Conservation (phyloP, 306 rosid genomes). For the Cucurbita maxima region DNA sequence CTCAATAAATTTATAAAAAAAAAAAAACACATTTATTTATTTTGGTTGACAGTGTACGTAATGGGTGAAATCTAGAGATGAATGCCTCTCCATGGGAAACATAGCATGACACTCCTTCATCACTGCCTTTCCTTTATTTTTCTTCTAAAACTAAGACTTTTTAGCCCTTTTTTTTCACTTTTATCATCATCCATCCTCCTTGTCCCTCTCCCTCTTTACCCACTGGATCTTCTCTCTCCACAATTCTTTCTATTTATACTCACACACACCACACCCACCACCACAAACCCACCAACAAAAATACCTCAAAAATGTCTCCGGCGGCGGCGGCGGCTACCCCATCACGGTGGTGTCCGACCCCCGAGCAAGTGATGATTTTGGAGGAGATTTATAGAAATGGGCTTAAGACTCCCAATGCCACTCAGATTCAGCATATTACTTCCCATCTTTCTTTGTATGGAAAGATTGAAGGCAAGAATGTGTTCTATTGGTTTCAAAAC, state of each 20-base stretch:
- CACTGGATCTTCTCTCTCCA: neutral
- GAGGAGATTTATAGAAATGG: constrained; percentile 79
- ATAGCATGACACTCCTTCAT: constrained; percentile 1
- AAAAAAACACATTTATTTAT: too few relatives aligned
- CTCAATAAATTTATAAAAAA: too few relatives aligned
- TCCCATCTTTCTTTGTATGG: constrained; percentile 80
- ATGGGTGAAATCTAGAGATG: constrained; percentile 5
- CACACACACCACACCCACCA: constrained; percentile 9
- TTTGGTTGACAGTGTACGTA: neutral
- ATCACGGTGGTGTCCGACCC: constrained; percentile 87
- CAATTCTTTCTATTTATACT: constrained; percentile 12
- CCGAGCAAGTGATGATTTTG: constrained; percentile 79
- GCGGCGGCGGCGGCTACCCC: neutral
- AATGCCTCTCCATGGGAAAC: neutral
- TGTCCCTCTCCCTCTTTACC: neutral
- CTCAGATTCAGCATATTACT: constrained; percentile 80
- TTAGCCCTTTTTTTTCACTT: neutral
- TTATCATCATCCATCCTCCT: neutral
- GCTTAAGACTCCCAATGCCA: constrained; percentile 67
- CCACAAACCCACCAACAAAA: too few relatives aligned
- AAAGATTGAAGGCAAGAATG: constrained; percentile 82
- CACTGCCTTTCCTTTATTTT: neutral
- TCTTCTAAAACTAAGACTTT: neutral
- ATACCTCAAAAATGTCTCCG: too few relatives aligned
- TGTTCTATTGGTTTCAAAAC: constrained; percentile 94